Evolutionary conservation across 306 rosid genomes (phyloP).

Genomic region (Lupinus albus): DNA sequence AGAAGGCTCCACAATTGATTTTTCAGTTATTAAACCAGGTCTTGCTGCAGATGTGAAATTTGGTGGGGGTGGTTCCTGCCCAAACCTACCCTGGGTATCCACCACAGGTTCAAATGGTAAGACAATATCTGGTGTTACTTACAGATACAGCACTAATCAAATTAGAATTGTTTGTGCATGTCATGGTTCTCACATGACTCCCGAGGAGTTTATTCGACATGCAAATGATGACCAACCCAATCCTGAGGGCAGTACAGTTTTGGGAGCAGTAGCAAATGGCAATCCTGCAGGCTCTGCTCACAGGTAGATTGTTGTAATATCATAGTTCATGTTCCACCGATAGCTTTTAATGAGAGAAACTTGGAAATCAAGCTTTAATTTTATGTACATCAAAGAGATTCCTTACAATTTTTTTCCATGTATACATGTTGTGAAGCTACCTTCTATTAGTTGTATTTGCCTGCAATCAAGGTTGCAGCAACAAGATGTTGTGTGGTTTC

Average conservation of each 20-base stretch:
- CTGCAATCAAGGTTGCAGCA: neutral
- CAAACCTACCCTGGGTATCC: conserved; percentile 97
- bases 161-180: conserved; percentile 91
- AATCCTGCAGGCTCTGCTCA: conserved; percentile 78
- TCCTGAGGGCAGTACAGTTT: conserved; percentile 55
- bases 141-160: conserved; percentile 67
- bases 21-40: conserved; percentile 83
- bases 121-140: conserved; percentile 95
- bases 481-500: neutral
- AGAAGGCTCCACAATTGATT: conserved; percentile 61
- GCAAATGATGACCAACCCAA: conserved; percentile 64
- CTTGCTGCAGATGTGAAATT: conserved; percentile 82
- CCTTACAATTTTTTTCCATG: conserved; percentile 37
- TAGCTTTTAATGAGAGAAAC: conserved; percentile 39
- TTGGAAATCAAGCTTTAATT: conserved; percentile 35
- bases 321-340: conserved; percentile 37
- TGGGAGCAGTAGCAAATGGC: conserved; percentile 60
- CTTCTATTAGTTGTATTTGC: neutral
- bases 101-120: conserved; percentile 80
- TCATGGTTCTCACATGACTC: conserved; percentile 84
- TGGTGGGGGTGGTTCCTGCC: conserved; percentile 86
- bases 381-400: conserved; percentile 42
- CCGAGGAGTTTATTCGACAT: conserved; percentile 85
- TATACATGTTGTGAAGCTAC: conserved; percentile 26
- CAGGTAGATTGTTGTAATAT: conserved; percentile 54